Base-by-base conservation (phyloP, 2,329 filamentous ascomycete genomes). In the Tolypocladium amazonense region DNA sequence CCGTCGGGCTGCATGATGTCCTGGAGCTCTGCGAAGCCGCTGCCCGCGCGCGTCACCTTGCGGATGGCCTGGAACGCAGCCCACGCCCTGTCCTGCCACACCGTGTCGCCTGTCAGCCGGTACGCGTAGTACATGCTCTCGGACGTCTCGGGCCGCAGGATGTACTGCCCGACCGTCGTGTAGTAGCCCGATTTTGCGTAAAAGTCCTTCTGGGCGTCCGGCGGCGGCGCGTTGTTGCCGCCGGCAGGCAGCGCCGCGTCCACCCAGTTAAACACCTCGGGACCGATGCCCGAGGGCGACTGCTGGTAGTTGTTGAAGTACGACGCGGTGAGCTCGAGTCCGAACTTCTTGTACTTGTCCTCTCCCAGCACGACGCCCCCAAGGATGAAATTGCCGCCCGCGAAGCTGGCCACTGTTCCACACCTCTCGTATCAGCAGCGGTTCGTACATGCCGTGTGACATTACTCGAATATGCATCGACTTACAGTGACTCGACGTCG, bases 121-220 rank as follows among this genome's bases (percentile, higher is more conserved):
- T 89, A 95, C 2, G 91, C 89, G 72, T 96, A 94, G 79, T 95
- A 96, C 72, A 87, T 87, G 65, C 85, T 88, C 76, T 96, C 91
- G 39, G 95, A 81, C 4, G 92, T 89, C 73, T 95, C 91, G 0
- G 90, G 88, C 0, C 91, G 83, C 37, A 95, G 81, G 11, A 87
- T 76, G 71, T 95, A 96, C 8, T 72, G 68, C 0, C 75, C 68
- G 50, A 77, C 75, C 0, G 74, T 79, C 69, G 91, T 86, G 74
- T 86, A 95, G 77, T 90, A 95, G 4, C 91, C 91, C 0, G 84
- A 77, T 63, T 73, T 69, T 2, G 81, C 68, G 73, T 88, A 94
- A 63, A 95, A 90, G 0, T 70, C 77, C 0, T 73, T 63, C 67
- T 86, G 77, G 38, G 74, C 63, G 0, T 68, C 66, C 0, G 84